Percentiles rank a stretch among this genome's conserved stretches.
Evolutionary conservation across 495 filamentous ascomycete species (phyloP).

Genomic region (Lasiosphaeris hirsuta): DNA sequence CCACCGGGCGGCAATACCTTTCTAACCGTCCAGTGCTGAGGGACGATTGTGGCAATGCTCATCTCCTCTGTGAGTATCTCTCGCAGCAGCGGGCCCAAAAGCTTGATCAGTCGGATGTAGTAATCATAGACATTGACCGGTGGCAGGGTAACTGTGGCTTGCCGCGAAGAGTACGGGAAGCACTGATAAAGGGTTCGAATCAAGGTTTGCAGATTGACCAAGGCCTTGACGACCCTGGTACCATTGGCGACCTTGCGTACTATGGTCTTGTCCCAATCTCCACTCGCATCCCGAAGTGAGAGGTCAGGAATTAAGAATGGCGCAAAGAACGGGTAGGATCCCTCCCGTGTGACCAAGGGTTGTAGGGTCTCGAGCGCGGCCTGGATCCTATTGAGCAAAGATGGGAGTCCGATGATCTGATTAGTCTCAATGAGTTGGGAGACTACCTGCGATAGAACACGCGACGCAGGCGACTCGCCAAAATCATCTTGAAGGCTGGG

Average conservation of each 20-base stretch:
- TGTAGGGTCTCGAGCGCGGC: slow-evolving; percentile 61
- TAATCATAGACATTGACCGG: slow-evolving; percentile 78
- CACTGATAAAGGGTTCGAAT: slow-evolving; percentile 68
- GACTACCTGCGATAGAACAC: slow-evolving; percentile 67
- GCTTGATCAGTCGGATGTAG: slow-evolving; percentile 63
- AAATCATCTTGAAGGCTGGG: slow-evolving; percentile 76
- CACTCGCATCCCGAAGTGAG: slow-evolving; percentile 24
- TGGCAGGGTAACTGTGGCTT: slow-evolving; percentile 48
- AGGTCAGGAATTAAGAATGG: slow-evolving; percentile 44
- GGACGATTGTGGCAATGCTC: slow-evolving; percentile 49
- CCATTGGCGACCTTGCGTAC: slow-evolving; percentile 51
- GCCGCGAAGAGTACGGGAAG: slow-evolving; percentile 60
- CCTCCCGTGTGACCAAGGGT: slow-evolving; percentile 53
- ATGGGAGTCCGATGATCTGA: slow-evolving; percentile 76
- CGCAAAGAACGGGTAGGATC: slow-evolving; percentile 54
- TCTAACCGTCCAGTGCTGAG: slow-evolving; percentile 39
- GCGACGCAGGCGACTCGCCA: slow-evolving; percentile 59
- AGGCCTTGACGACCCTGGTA: slow-evolving; percentile 69
- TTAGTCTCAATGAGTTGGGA: slow-evolving; percentile 78
- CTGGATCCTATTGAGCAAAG: slow-evolving; percentile 71
- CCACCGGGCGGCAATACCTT: slow-evolving; percentile 15
- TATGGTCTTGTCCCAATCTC: slow-evolving; percentile 31
- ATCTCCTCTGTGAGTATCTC: slow-evolving; percentile 82
- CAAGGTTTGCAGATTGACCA: slow-evolving; percentile 71
- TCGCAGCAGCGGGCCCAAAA: slow-evolving; percentile 71